Percentiles rank a stretch among this genome's conserved stretches.
Evolutionary conservation across 805 yeast species (phyloP).

Genomic region (Pichia ethanolica): DNA sequence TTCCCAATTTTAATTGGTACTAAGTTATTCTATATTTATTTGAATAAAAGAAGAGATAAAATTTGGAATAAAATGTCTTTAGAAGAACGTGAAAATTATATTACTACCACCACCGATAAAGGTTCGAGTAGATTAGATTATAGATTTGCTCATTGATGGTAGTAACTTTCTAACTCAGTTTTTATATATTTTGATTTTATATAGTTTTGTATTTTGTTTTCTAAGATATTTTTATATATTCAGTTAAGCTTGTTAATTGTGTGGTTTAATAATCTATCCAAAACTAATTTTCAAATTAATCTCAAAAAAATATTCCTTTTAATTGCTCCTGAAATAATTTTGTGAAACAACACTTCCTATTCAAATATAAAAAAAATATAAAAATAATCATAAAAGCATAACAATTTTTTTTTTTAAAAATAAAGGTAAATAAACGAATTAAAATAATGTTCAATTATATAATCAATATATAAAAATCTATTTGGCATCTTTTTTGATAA

Average conservation of each 20-base stretch:
- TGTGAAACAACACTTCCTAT: no score
- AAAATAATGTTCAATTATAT: not conserved
- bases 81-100: slow-evolving; percentile 45
- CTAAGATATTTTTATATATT: no score
- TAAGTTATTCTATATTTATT: slow-evolving; percentile 32
- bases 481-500: not conserved
- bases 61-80: slow-evolving; percentile 44
- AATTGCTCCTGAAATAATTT: no score
- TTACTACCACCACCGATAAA: slow-evolving; percentile 36
- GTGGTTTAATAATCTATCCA: no score
- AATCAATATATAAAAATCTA: no score
- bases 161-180: not conserved
- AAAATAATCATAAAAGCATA: no score
- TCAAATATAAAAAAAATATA: no score
- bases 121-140: slow-evolving; percentile 56
- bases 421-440: not conserved
- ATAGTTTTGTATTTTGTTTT: not conserved
- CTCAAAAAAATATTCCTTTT: no score
- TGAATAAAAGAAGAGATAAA: slow-evolving; percentile 37
- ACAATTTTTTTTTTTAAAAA: not conserved
- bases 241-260: no score
- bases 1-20: slow-evolving; percentile 23
- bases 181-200: not conserved
- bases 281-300: no score
- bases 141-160: slow-evolving; percentile 18